A percentile compares a stretch with the other conserved stretches of the same genome.
These are phyloP conservation scores for Tuber brumale DNA, from an alignment of 495 filamentous ascomycete genomes.

Conservation along the genomic window DNA sequence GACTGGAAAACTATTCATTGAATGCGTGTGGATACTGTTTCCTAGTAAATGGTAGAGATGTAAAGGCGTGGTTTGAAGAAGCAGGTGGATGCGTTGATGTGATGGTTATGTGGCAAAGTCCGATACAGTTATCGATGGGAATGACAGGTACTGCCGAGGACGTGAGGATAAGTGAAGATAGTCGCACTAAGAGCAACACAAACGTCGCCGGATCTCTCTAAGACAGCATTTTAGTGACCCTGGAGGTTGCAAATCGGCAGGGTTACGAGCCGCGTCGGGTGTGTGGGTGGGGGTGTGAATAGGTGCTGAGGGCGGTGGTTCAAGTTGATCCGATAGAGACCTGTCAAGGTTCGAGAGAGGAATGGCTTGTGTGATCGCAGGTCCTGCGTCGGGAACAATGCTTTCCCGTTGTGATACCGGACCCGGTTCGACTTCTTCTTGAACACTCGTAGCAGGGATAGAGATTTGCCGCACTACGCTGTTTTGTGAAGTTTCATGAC, in stretches of 20 bases:
- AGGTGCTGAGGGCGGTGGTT: not conserved
- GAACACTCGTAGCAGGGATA: rapidly evolving
- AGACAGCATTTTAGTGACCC: no score
- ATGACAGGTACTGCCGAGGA: not conserved
- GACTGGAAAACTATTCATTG: not conserved
- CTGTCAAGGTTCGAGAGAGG: not conserved
- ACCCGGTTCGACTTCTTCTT: not conserved
- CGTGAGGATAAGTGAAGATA: not conserved
- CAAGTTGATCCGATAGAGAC: not conserved
- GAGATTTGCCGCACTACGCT: not conserved
- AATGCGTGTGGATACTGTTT: not conserved
- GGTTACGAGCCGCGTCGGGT: not conserved
- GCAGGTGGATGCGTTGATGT: not conserved
- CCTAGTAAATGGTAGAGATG: not conserved
- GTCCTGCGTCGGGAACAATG: not conserved
- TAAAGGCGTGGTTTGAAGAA: not conserved
- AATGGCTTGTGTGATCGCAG: not conserved
- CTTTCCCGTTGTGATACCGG: not conserved
- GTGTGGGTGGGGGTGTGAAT: no score
- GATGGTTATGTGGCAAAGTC: not conserved
- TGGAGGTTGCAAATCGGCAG: not conserved
- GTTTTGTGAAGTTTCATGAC: not conserved
- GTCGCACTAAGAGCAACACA: not conserved
- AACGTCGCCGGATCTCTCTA: not conserved
- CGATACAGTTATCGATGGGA: not conserved